Base-by-base conservation (phyloP, 1,284 basidiomycete genomes). In the Phenoliferia sp. region DNA sequence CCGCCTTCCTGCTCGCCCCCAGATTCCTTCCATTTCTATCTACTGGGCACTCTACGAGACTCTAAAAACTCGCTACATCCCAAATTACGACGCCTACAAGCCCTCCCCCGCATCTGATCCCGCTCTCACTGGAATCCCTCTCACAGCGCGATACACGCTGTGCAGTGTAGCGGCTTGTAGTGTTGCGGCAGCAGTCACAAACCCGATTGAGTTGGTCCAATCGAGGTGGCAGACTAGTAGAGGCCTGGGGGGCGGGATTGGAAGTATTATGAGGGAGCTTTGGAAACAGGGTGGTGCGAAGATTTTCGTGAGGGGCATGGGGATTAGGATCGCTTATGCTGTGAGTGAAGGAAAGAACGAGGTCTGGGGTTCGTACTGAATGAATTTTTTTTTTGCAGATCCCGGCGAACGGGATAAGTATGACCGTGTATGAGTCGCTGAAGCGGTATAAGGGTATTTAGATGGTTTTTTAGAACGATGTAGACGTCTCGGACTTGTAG, bases 151-250 rank as follows among this genome's bases (percentile, higher is more conserved):
- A 32, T 75, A 72, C 64, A 74, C 74, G 3, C 62, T 70, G 29
- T 74, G 73, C 64, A 73, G 71, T 36, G 70, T 72, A 62, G 44
- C 62, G 7, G 68, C 73, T 1, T 73, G 71, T 56, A 61, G 66
- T 17, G 36, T 73, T 19, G 67, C 70, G 1, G 69, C 69, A 4
- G 57, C 63, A 28, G 50, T 63, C n/a, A 74, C 74, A 10, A 74
- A 73, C 26, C 69, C 69, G 17, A 71, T 75, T 54, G 74, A 75
- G 56, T 61, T 74, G 19, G 69, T 75, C 7, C 73, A 75, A 57
- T 68, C 71, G 39, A 52, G 70, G 22, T 75, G 74, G 74, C 74
- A 75, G 66, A 75, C 74, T 2, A 64, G 62, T 17, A 69, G 67
- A 2, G 74, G 67, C 5, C 64, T 65, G 12, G 44, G 61, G 26